phyloP scores from a whole-genome alignment of 2,329 filamentous ascomycete genomes.

The Hysterium pulicare region DNA sequence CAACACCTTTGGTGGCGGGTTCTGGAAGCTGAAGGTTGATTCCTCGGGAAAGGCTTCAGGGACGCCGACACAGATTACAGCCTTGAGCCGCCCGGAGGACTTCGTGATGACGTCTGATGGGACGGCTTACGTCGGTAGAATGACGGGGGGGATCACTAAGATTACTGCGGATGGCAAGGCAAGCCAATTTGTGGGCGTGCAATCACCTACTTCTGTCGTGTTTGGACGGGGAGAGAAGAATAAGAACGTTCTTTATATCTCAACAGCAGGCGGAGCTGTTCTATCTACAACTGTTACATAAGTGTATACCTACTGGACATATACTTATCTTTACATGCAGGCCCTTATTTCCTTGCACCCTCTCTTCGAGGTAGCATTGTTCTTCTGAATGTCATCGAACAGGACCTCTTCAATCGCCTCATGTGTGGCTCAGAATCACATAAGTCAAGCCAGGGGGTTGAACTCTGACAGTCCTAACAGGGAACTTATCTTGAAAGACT shows the following conservation, averaged over 20 bases:
- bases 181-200: not conserved
- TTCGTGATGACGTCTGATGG: conserved; percentile 15
- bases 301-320: too few species aligned
- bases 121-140: conserved; percentile 15
- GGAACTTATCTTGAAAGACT: too few species aligned
- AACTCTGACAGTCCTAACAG: too few species aligned
- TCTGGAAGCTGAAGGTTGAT: conserved; percentile 18
- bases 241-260: not conserved
- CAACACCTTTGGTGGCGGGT: conserved; percentile 19
- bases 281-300: too few species aligned
- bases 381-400: too few species aligned
- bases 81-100: conserved; percentile 14
- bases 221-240: not conserved
- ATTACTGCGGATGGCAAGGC: not conserved
- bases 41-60: conserved; percentile 15
- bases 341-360: too few species aligned
- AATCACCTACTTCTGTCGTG: not conserved
- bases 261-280: too few species aligned
- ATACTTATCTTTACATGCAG: too few species aligned
- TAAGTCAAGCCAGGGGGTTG: too few species aligned
- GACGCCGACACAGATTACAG: conserved; percentile 13
- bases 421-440: too few species aligned
- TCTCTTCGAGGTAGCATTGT: too few species aligned
- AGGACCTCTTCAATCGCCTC: too few species aligned
- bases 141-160: conserved; percentile 4